Conservation (phyloP, 2,329 filamentous ascomycete species). For the Penicillium sp. region DNA sequence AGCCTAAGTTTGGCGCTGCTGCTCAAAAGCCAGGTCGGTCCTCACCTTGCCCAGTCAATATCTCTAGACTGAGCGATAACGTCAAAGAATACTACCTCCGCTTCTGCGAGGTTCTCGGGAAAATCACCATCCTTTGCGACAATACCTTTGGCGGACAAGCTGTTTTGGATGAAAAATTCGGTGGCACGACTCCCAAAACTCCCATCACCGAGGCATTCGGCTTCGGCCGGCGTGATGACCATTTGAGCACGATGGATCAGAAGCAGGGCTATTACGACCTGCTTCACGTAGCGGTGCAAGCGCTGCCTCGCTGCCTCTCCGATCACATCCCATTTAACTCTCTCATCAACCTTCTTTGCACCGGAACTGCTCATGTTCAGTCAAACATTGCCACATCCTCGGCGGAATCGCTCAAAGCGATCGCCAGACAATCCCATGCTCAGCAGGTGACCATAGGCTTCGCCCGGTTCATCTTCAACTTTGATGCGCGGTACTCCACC, state of each 20-base stretch:
- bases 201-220: conserved; percentile 94
- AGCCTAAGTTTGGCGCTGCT: conserved; percentile 32
- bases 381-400: conserved; percentile 90
- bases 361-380: conserved; percentile 93
- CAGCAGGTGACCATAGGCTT: conserved; percentile 97
- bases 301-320: conserved; percentile 89
- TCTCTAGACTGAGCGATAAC: conserved; percentile 67
- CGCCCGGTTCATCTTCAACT: conserved; percentile 96
- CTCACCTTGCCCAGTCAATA: conserved; percentile 56
- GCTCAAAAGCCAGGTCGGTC: conserved; percentile 34
- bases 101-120: conserved; percentile 93
- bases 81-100: conserved; percentile 82
- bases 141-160: conserved; percentile 97
- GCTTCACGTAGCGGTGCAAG: conserved; percentile 92
- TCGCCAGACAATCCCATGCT: conserved; percentile 87
- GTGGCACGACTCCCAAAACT: conserved; percentile 82
- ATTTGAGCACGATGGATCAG: conserved; percentile 72
- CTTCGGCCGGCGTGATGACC: conserved; percentile 80
- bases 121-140: conserved; percentile 95
- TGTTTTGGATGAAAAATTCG: conserved; percentile 92
- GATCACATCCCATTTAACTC: conserved; percentile 90
- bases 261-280: conserved; percentile 96
- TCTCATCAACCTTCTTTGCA: conserved; percentile 91
- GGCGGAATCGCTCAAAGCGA: conserved; percentile 89
- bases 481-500: conserved; percentile 94